Percentiles rank a stretch among this genome's conserved stretches.
Evolutionary conservation across 140 eudicot genomes (phyloP).

Genomic region (Oenanthe javanica): DNA sequence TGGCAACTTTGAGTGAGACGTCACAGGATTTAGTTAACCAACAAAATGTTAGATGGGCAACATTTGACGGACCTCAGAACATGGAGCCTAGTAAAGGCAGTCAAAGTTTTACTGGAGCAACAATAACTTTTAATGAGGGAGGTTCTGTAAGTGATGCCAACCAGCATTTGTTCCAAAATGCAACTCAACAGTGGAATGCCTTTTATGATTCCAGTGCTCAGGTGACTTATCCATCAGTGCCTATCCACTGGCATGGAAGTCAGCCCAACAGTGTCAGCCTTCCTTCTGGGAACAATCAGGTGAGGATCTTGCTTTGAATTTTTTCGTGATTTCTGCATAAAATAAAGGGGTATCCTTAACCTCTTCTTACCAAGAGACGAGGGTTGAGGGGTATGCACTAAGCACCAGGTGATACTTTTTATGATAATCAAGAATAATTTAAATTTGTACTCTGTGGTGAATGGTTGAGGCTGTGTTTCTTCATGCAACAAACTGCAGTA

Average conservation of each 20-base stretch:
- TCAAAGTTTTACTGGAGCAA: slow-evolving; percentile 16
- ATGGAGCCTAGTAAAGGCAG: slow-evolving; percentile 21
- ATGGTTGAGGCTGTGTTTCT: background rate
- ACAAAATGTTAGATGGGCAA: slow-evolving; percentile 62
- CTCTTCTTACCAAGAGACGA: background rate
- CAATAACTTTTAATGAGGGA: slow-evolving; percentile 18
- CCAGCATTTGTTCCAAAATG: slow-evolving; percentile 15
- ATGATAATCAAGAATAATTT: background rate
- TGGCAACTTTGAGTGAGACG: slow-evolving; percentile 22
- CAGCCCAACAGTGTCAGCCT: slow-evolving; percentile 24
- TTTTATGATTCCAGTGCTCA: slow-evolving; percentile 29
- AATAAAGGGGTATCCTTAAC: background rate
- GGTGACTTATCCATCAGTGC: slow-evolving; percentile 28
- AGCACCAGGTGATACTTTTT: background rate
- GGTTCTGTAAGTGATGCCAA: slow-evolving; percentile 15
- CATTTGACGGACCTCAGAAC: slow-evolving; percentile 60
- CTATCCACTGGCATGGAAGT: slow-evolving; percentile 24
- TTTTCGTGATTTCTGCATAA: background rate
- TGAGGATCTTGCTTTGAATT: slow-evolving; percentile 14
- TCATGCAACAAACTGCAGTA: background rate
- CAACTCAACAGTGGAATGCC: slow-evolving; percentile 33
- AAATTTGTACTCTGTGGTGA: background rate
- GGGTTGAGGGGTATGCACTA: background rate
- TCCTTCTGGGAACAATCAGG: slow-evolving; percentile 37
- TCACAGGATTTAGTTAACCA: slow-evolving; percentile 15